phyloP scores from a whole-genome alignment of 2,329 filamentous ascomycete genomes.

The Colletotrichum costaricense region DNA sequence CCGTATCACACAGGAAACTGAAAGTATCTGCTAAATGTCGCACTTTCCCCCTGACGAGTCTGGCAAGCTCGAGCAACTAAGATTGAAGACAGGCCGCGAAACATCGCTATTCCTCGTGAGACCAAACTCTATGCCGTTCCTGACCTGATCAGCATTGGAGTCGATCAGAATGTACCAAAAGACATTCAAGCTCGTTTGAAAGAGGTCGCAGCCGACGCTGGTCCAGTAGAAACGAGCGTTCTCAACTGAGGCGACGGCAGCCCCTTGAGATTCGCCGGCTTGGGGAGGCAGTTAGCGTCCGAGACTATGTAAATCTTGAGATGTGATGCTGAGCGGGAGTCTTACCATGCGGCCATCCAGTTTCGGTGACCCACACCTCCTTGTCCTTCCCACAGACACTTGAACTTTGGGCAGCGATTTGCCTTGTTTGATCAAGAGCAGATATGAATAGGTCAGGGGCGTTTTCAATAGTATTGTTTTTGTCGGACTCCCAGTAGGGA shows the following conservation, averaged over 20 bases:
- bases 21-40: neutral
- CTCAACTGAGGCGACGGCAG: slow-evolving; percentile 52
- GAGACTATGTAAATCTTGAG: neutral
- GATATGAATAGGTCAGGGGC: slow-evolving; percentile 56
- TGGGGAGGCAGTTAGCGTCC: neutral
- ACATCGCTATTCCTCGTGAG: slow-evolving; percentile 8
- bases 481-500: slow-evolving; percentile 62
- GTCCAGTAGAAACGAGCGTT: slow-evolving; percentile 51
- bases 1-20: neutral
- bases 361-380: slow-evolving; percentile 63
- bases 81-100: slow-evolving; percentile 22
- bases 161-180: slow-evolving; percentile 33
- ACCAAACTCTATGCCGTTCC: slow-evolving; percentile 18
- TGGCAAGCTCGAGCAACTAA: neutral
- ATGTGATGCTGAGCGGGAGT: neutral
- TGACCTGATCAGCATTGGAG: slow-evolving; percentile 21
- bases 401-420: slow-evolving; percentile 41
- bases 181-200: slow-evolving; percentile 20
- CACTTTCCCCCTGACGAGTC: too few species aligned
- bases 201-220: slow-evolving; percentile 27
- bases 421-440: slow-evolving; percentile 45
- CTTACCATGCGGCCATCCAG: slow-evolving; percentile 63
- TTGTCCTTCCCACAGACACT: slow-evolving; percentile 52
- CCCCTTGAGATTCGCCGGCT: slow-evolving; percentile 57
- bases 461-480: slow-evolving; percentile 45